A percentile compares a stretch with the other conserved stretches of the same genome.
Conservation (phyloP, 2,329 filamentous ascomycete species). For the Ascocoryne sarcoides region DNA sequence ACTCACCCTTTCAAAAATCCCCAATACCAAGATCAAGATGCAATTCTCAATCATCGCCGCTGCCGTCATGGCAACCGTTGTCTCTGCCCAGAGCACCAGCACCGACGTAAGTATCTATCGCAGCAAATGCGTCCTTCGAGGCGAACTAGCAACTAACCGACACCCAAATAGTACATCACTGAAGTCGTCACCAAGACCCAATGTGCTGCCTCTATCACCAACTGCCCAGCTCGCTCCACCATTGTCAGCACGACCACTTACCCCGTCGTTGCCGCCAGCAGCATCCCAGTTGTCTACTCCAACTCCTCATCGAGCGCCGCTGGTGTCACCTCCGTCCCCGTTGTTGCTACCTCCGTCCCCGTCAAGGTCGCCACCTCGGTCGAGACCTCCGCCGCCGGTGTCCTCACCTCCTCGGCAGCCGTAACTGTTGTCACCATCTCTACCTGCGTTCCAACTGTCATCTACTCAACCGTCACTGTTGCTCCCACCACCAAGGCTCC, state of each 20-base stretch:
- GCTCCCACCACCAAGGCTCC: constrained; percentile 14
- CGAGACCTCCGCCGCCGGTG: constrained; percentile 3
- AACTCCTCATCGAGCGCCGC: constrained; percentile 15
- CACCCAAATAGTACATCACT: constrained; percentile 39
- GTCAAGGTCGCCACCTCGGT: constrained; percentile 4
- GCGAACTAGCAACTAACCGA: no score
- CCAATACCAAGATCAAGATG: constrained; percentile 25
- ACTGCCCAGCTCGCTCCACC: constrained; percentile 32
- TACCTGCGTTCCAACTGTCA: constrained; percentile 19
- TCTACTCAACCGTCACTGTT: constrained; percentile 21
- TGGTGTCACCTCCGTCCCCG: constrained; percentile 3
- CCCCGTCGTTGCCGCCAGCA: constrained; percentile 10
- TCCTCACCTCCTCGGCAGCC: constrained; percentile 15
- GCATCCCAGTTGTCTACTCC: constrained; percentile 10
- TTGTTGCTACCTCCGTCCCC: constrained; percentile 6
- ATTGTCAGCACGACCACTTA: constrained; percentile 17
- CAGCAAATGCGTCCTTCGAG: no score
- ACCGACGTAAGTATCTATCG: no score
- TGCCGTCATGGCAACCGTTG: constrained; percentile 26
- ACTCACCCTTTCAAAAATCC: constrained; percentile 7
- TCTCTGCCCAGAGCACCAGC: constrained; percentile 18
- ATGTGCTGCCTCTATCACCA: constrained; percentile 35
- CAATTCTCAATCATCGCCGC: constrained; percentile 27
- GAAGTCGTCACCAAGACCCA: constrained; percentile 41
- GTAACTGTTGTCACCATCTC: constrained; percentile 18